Percentiles rank a stretch among this genome's conserved stretches.
Evolutionary conservation across 108 stramenopile species (phyloP).

Genomic region (Discostella stelligeroides): DNA sequence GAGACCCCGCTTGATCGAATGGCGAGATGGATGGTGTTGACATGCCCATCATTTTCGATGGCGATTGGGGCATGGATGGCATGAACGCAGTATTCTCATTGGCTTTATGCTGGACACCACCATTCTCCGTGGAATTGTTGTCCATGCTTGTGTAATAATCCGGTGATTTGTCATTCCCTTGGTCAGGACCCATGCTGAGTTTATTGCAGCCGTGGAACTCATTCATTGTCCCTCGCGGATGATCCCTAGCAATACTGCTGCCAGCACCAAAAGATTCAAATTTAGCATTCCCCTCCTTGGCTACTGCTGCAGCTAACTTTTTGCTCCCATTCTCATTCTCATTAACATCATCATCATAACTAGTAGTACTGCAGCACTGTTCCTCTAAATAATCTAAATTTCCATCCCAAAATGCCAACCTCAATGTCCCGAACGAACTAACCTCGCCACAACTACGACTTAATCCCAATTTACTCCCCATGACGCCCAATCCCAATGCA

Average conservation of each 20-base stretch:
- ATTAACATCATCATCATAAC: neutral
- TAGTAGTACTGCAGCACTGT: neutral
- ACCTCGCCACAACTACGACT: slow-evolving; percentile 76
- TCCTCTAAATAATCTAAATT: slow-evolving; percentile 1
- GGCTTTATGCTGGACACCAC: neutral
- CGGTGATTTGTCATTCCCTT: neutral
- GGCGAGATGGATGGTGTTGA: slow-evolving; percentile 2
- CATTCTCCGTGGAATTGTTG: neutral
- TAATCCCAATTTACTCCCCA: slow-evolving; percentile 69
- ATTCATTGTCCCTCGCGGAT: too few species aligned
- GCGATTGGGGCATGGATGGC: neutral
- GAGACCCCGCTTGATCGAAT: neutral
- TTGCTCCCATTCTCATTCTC: neutral
- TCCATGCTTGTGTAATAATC: neutral
- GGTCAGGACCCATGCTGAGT: too few species aligned
- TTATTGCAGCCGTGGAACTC: too few species aligned
- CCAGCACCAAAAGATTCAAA: too few species aligned
- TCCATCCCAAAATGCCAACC: slow-evolving; percentile 45
- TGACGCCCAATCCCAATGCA: slow-evolving; percentile 71
- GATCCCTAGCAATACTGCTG: too few species aligned
- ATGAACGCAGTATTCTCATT: neutral
- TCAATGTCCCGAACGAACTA: slow-evolving; percentile 59
- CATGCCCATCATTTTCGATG: neutral
- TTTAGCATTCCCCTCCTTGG: too few species aligned
- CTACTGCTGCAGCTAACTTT: too few species aligned